phyloP scores from a whole-genome alignment of 345 rosid species.

The Mangifera indica region DNA sequence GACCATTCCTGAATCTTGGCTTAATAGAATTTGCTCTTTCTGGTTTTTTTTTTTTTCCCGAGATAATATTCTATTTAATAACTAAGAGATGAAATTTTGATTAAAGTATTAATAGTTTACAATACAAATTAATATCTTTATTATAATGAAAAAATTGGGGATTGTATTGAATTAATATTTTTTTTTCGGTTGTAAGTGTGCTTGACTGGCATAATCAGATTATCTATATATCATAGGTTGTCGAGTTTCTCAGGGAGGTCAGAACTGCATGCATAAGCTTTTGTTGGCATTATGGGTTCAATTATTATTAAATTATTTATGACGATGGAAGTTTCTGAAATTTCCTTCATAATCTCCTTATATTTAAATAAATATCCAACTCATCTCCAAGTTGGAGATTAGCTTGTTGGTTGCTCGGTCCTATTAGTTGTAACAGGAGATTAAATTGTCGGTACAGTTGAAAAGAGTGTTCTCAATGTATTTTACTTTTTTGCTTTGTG shows the following conservation, averaged over 20 bases:
- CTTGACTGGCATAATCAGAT: background rate
- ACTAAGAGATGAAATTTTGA: background rate
- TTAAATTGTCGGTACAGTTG: too few species aligned
- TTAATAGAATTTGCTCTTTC: background rate
- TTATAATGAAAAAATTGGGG: background rate
- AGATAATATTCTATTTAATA: too few species aligned
- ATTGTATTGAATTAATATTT: too few species aligned
- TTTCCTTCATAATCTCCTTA: background rate
- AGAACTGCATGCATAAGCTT: conserved; percentile 8
- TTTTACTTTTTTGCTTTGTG: background rate
- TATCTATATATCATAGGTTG: background rate
- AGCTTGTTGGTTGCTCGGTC: background rate
- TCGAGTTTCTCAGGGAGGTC: background rate
- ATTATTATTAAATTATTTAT: background rate
- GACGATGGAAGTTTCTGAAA: background rate
- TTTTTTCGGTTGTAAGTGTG: background rate
- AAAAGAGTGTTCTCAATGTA: background rate
- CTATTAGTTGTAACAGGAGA: background rate
- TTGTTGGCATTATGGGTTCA: conserved; percentile 13
- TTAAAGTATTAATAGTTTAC: background rate
- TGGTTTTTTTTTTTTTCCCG: background rate
- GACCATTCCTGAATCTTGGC: too few species aligned
- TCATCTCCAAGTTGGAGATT: background rate
- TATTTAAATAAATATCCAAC: conserved; percentile 7
- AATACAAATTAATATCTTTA: background rate